A percentile compares a stretch with the other conserved stretches of the same genome.
These are phyloP conservation scores for Zoysia japonica DNA, from an alignment of 176 grass and related monocot genomes.

Conservation along the genomic window DNA sequence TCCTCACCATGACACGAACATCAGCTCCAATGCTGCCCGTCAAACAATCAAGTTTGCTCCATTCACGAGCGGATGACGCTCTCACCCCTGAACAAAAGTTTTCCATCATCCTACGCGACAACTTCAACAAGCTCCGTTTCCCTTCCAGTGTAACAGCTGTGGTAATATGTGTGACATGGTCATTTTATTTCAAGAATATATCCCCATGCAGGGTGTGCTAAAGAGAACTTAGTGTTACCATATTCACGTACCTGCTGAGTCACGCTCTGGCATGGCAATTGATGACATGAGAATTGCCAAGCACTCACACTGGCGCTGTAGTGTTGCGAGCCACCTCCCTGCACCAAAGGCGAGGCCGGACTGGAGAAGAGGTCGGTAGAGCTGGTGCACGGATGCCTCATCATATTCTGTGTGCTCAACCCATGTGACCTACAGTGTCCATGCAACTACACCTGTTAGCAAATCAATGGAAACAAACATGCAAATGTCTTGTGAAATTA, in stretches of 20 bases:
- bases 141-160: constrained; percentile 51
- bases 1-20: constrained; percentile 71
- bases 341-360: constrained; percentile 87
- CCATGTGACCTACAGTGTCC: constrained; percentile 78
- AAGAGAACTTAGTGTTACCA: not conserved
- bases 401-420: constrained; percentile 92
- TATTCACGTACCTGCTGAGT: constrained; percentile 42
- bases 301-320: constrained; percentile 83
- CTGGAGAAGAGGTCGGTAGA: constrained; percentile 63
- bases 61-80: constrained; percentile 73
- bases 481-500: constrained; percentile 16
- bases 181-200: constrained; percentile 24
- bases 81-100: constrained; percentile 87
- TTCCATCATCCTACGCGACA: constrained; percentile 78
- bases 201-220: not conserved
- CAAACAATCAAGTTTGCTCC: constrained; percentile 72
- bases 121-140: constrained; percentile 83
- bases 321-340: constrained; percentile 69
- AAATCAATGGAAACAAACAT: constrained; percentile 46
- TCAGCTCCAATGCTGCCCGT: constrained; percentile 60
- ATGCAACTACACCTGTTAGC: constrained; percentile 55
- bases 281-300: constrained; percentile 75
- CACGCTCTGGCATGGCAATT: constrained; percentile 34
- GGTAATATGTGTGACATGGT: constrained; percentile 27
- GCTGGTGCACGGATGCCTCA: constrained; percentile 68